Evolutionary conservation across 768 basidiomycete species (phyloP), one percentile per base, ranked within the genome.

Genomic region (Leccinum subgranulosum): DNA sequence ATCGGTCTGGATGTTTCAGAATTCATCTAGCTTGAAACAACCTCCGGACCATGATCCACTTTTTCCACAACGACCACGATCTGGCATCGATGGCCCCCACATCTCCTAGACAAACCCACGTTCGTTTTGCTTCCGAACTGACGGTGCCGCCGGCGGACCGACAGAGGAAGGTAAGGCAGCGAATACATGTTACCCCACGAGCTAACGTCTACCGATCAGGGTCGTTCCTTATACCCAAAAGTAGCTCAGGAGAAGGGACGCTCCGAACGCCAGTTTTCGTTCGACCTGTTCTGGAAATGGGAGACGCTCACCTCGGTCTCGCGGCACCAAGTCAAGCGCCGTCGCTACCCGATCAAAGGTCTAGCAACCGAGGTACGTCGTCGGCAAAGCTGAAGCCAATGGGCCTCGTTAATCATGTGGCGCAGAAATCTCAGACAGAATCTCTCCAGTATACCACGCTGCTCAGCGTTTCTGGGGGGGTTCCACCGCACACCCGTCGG

Each of bases 181-280:
- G 15, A 11, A 53, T n/a, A 17, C 52, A 15, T 34, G 14, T 33
- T 23, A 15, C 14, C 23, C 29, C 36, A 27, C n/a, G 48, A 48
- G 25, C 29, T 51, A 14, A 39, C 51, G 4, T 23, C 2, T 21
- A 2, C 11, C 14, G 50, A 21, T 8, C 56, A 71, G 72, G 54
- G 57, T 51, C 69, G 64, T 55, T 51, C 74, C 12, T 64, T 68
- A 21, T 79, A 78, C 55, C 79, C 78, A 28, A 73, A 66, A 54
- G 74, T 79, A 53, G 77, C 77, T 15, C 77, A 78, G 57, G 63
- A 65, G 33, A 77, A 73, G 57, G 75, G 72, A 50, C 57, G 43
- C 43, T 67, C 69, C 9, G 69, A 73, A 59, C 66, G 75, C 49
- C 65, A 54, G 54, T 59, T 56, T 21, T 76, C 68, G n/a, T 66